Conservation (phyloP, 129 eudicot species). For the Pseudognaphalium luteoalbum region DNA sequence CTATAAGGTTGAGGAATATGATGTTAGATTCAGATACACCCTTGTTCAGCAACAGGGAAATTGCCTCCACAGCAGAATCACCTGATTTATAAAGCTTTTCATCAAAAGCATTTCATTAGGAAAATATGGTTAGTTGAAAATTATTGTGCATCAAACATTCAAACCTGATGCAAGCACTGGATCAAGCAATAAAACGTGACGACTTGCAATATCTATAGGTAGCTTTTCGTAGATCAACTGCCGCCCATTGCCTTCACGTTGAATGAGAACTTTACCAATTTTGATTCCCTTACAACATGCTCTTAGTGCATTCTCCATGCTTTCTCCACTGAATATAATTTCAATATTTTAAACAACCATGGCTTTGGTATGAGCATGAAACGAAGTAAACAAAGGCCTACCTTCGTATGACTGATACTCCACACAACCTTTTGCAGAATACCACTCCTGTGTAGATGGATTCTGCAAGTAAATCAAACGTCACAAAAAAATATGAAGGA, state of each 20-base stretch:
- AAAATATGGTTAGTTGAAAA: not conserved
- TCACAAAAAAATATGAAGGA: not conserved
- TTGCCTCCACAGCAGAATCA: constrained; percentile 82
- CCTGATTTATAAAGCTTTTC: constrained; percentile 40
- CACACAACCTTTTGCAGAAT: constrained; percentile 86
- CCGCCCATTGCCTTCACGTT: constrained; percentile 65
- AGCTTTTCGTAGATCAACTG: constrained; percentile 90
- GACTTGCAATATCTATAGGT: constrained; percentile 81
- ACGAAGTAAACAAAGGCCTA: constrained; percentile 20
- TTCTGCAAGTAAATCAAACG: constrained; percentile 45
- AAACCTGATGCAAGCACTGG: constrained; percentile 94
- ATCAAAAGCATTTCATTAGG: not conserved
- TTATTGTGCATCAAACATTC: not conserved
- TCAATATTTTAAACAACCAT: constrained; percentile 11
- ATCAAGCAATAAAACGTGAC: constrained; percentile 82
- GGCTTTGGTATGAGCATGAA: not conserved
- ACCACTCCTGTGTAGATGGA: constrained; percentile 84
- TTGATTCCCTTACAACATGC: constrained; percentile 96
- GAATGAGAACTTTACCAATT: constrained; percentile 88
- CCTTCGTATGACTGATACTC: constrained; percentile 90
- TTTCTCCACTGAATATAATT: constrained; percentile 65
- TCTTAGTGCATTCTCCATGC: constrained; percentile 97
- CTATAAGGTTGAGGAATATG: constrained; percentile 82
- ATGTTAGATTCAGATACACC: constrained; percentile 88
- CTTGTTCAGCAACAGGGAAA: constrained; percentile 69